Conservation (phyloP, 2,329 filamentous ascomycete species). For the Trichoderma koningii region DNA sequence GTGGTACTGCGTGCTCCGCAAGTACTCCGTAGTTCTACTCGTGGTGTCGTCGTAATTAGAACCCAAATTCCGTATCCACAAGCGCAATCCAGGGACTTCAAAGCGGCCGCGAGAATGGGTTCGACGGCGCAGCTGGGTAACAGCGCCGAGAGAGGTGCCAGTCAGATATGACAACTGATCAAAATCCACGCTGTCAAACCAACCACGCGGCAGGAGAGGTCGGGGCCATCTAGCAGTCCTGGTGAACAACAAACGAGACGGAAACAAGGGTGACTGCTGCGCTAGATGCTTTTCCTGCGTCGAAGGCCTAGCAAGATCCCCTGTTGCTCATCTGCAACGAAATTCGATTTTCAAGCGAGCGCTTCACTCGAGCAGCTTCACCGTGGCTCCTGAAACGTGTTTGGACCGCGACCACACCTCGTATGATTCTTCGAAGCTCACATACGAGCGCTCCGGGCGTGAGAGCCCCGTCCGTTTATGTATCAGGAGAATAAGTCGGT, state of each 20-base stretch:
- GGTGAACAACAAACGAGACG: conserved; percentile 5
- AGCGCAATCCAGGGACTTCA: conserved; percentile 1
- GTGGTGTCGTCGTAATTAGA: background rate
- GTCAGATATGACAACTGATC: conserved; percentile 25
- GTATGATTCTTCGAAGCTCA: no score
- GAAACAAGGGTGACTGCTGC: conserved; percentile 3
- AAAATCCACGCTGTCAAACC: conserved; percentile 8
- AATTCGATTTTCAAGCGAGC: background rate
- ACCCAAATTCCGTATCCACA: conserved; percentile 8
- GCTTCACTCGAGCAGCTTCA: background rate
- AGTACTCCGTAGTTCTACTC: background rate
- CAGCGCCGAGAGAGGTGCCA: conserved; percentile 16
- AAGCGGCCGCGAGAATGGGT: conserved; percentile 20
- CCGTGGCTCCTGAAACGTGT: background rate
- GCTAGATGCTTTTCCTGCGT: background rate
- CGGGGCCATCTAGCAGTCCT: conserved; percentile 6
- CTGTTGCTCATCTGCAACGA: background rate
- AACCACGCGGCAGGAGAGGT: conserved; percentile 5
- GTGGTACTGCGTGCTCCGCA: no score
- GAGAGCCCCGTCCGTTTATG: no score
- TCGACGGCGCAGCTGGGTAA: conserved; percentile 17
- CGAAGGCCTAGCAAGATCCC: background rate
- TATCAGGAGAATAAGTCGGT: no score
- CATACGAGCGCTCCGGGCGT: no score
- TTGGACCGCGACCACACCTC: no score